phyloP scores from a whole-genome alignment of 768 basidiomycete species.

The Phaeolepiota aurea region DNA sequence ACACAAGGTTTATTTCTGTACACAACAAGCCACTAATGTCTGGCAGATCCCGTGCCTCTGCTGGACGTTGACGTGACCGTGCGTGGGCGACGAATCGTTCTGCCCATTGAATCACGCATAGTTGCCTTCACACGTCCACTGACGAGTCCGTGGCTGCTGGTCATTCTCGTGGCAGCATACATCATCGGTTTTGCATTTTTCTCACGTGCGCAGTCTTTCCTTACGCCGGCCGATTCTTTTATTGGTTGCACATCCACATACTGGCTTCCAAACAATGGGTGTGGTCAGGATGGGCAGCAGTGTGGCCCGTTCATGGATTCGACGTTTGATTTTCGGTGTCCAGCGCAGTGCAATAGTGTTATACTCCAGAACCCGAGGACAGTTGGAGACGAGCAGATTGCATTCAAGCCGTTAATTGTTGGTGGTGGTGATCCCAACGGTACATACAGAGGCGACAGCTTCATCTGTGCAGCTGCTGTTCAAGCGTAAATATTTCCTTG shows the following conservation, averaged over 20 bases:
- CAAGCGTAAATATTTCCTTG: slow-evolving; percentile 60
- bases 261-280: slow-evolving; percentile 62
- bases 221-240: slow-evolving; percentile 55
- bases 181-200: slow-evolving; percentile 71
- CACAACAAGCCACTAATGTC: slow-evolving; percentile 2
- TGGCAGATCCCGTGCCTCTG: slow-evolving; percentile 43
- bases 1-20: slow-evolving; percentile 11
- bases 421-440: slow-evolving; percentile 70
- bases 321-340: slow-evolving; percentile 73
- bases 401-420: slow-evolving; percentile 68
- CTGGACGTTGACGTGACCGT: slow-evolving; percentile 40
- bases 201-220: slow-evolving; percentile 62
- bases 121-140: slow-evolving; percentile 43
- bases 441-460: slow-evolving; percentile 80
- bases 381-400: slow-evolving; percentile 57
- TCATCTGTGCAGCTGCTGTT: slow-evolving; percentile 77
- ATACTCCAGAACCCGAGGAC: slow-evolving; percentile 68
- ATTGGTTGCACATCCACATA: slow-evolving; percentile 63
- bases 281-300: slow-evolving; percentile 59
- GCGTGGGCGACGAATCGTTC: slow-evolving; percentile 23
- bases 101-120: slow-evolving; percentile 48
- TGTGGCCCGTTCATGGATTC: slow-evolving; percentile 60
- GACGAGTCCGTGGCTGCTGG: slow-evolving; percentile 44
- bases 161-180: slow-evolving; percentile 49
- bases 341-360: slow-evolving; percentile 57